These are phyloP conservation scores for Paraconiothyrium sp. DNA, from an alignment of 2,329 filamentous ascomycete genomes.

Conservation along the genomic window DNA sequence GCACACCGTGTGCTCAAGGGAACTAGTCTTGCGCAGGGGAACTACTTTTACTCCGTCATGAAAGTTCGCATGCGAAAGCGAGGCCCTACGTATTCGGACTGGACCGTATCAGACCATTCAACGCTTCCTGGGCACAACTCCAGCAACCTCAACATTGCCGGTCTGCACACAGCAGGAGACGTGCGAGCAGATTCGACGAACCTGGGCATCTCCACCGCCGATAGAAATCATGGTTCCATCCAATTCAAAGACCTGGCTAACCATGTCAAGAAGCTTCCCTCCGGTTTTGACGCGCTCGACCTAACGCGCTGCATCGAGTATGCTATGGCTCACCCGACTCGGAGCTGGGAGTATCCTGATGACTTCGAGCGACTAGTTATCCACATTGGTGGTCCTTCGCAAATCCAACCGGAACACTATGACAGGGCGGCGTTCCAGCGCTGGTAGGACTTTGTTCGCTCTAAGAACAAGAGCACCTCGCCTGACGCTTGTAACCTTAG, in stretches of 20 bases:
- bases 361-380: conserved; percentile 17
- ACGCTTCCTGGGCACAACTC: no score
- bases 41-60: no score
- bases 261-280: conserved; percentile 16
- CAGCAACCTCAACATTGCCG: no score
- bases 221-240: not conserved
- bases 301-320: conserved; percentile 21
- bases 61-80: no score
- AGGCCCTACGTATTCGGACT: no score
- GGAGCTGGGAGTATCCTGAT: conserved; percentile 18
- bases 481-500: no score
- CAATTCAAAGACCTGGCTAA: conserved; percentile 16
- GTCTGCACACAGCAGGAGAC: no score
- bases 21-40: no score
- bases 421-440: conserved; percentile 9
- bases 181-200: no score
- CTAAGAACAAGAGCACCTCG: not conserved
- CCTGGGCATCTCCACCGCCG: no score
- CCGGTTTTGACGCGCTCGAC: conserved; percentile 21
- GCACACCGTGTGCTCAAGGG: no score
- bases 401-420: conserved; percentile 1
- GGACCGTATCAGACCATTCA: no score
- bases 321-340: conserved; percentile 13
- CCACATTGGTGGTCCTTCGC: conserved; percentile 14
- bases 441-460: not conserved